Percentiles rank a stretch among this genome's conserved stretches.
Evolutionary conservation across 495 filamentous ascomycete genomes (phyloP).

Genomic region (Neurospora africana): DNA sequence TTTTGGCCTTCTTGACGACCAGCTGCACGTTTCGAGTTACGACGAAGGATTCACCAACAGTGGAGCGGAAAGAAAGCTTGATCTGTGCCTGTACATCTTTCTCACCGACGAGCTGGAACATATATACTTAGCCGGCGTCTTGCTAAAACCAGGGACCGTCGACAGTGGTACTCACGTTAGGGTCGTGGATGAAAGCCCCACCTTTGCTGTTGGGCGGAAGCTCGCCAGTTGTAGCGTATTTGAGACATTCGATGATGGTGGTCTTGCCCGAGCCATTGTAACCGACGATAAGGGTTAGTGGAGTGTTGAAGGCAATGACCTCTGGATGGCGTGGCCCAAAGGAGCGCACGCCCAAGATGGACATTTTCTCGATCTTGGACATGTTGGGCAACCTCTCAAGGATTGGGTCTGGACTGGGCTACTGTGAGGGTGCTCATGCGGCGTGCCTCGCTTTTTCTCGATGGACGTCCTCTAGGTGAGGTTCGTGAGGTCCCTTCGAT

Average conservation of each 20-base stretch:
- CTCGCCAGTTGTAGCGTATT: conserved; percentile 93
- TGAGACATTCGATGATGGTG: conserved; percentile 97
- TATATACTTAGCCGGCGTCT: neutral
- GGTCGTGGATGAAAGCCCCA: conserved; percentile 94
- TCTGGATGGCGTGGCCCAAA: conserved; percentile 70
- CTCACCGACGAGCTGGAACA: conserved; percentile 60
- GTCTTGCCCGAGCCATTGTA: conserved; percentile 98
- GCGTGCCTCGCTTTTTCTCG: neutral
- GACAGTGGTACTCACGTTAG: conserved; percentile 44
- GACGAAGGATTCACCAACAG: conserved; percentile 65
- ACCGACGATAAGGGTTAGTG: conserved; percentile 90
- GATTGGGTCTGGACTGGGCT: neutral
- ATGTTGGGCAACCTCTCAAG: conserved; percentile 17
- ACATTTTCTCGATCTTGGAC: conserved; percentile 81
- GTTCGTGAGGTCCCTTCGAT: neutral
- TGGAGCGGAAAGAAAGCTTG: conserved; percentile 74
- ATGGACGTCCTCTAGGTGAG: neutral
- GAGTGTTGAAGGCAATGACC: conserved; percentile 81
- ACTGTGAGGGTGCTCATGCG: conserved; percentile 2
- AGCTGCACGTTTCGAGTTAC: conserved; percentile 74
- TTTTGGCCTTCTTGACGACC: conserved; percentile 68
- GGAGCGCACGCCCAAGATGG: conserved; percentile 79
- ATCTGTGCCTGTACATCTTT: conserved; percentile 87
- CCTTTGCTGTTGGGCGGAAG: conserved; percentile 88
- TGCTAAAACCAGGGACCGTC: neutral